Evolutionary conservation across 2,329 filamentous ascomycete species (phyloP), one percentile per base, ranked within the genome.

Genomic region (Penicillium aurantiogriseum): DNA sequence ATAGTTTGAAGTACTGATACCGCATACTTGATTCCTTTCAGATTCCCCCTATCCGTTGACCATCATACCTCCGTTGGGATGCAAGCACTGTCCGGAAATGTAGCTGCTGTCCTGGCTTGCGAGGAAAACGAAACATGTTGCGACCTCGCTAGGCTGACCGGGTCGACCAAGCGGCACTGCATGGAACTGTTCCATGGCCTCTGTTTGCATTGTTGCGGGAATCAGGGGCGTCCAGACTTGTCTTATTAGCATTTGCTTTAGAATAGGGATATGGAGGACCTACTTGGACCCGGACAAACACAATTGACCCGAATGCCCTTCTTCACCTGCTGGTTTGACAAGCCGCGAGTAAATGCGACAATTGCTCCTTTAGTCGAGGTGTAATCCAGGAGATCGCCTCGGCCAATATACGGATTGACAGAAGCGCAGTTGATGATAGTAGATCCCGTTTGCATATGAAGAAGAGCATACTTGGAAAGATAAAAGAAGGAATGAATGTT

Each of bases 351-450:
- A 75, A 94, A 94, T 3, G 90, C 83, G 4, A 93, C 77, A 63
- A 94, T 88, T 53, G 89, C 90, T 36, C 89, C 90, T 62, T 79
- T 78, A 39, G 88, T 91, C 1, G 87, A 86, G 0, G 89, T 92
- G 77, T 94, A 93, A 74, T 94, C 90, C 48, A 94, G 83, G 2
- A 93, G 81, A 67, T 93, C 90, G 0, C 88, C 87, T 1, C 89
- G 88, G 39, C 90, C 90, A 57, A 92, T 84, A 76, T 93, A 94
- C 27, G 87, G 89, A 72, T 93, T 93, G 71, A 94, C 87, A 33
- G 88, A 92, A 44, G 89, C 87, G 71, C 91, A 92, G 79, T 93
- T 94, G 81, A 95, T 91, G 72, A 95, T 91, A 27, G 85, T 86
- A 55, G 85, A 82, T 36, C 91, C 90, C n/a, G 74, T 73, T 69